Conservation (phyloP, 495 filamentous ascomycete genomes). For the Aspergillus hancockii region DNA sequence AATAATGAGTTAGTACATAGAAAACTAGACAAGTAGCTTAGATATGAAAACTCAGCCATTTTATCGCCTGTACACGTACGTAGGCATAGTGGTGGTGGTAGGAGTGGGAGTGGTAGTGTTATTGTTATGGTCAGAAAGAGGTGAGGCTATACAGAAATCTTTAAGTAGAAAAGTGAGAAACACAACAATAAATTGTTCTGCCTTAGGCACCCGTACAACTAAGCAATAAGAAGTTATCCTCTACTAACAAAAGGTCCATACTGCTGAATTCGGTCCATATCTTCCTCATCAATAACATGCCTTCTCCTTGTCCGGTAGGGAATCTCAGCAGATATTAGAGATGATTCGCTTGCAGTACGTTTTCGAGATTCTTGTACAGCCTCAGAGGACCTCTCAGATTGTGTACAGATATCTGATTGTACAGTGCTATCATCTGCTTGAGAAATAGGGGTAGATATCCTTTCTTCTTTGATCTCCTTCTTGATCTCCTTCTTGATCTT, state of each 20-base stretch:
- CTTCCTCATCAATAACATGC: too few relatives aligned
- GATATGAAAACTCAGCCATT: neutral
- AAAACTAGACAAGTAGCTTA: neutral
- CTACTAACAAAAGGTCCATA: neutral
- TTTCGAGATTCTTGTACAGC: too few relatives aligned
- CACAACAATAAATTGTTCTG: neutral
- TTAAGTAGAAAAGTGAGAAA: neutral
- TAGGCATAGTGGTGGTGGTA: neutral
- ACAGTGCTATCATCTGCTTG: neutral
- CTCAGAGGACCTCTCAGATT: too few relatives aligned
- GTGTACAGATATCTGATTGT: too few relatives aligned
- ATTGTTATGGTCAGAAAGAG: slow-evolving; percentile 2
- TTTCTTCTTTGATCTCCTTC: too few relatives aligned
- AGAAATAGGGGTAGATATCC: neutral
- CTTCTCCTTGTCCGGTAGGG: neutral
- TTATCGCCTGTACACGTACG: slow-evolving; percentile 7
- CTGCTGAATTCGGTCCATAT: neutral
- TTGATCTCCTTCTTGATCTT: slow-evolving; percentile 8
- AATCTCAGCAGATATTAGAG: neutral
- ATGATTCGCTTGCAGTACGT: too few relatives aligned
- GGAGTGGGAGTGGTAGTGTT: too few relatives aligned
- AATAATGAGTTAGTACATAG: neutral
- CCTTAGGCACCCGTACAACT: too few relatives aligned
- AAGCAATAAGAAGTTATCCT: neutral
- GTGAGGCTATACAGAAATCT: neutral